Base-by-base conservation (phyloP, 768 basidiomycete species). In the Cystofilobasidium bisporidii region DNA sequence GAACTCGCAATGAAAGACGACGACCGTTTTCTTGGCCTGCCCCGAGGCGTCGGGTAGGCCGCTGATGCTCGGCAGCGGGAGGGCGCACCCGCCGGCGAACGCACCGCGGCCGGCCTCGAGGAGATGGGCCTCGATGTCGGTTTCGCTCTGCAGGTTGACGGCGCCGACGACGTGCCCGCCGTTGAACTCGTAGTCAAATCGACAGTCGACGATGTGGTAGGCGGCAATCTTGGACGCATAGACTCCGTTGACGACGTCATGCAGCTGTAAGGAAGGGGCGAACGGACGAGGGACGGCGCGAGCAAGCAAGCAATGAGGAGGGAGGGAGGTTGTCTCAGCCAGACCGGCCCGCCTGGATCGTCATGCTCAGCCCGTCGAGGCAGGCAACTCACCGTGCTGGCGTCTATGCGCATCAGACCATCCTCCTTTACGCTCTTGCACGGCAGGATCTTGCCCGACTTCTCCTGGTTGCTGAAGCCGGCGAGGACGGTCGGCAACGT, bases 1-100 rank as follows among this genome's bases (percentile, higher is more conserved):
- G 75, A 97, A 97, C 78, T 99, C 96, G 80, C 96, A 99, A 75
- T 99, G 96, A 81, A 99, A 98, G 56, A 99, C 82, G 48, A 98
- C 78, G 38, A 98, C 79, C 0, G 87, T 91, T 79, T 93, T 93
- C n/a, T 72, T 72, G 2, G 55, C 70, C 77, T 82, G 83, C 18
- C 79, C 79, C 5, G 72, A 71, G 0, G 76, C 64, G 43, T 75
- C 72, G 11, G 40, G 47, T 11, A 58, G 41, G 20, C 61, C 32
- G 76, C 90, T 92, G 43, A 78, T 73, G 64, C 77, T 78, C 1
- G 79, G 79, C 12, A 33, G 38, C 9, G 80, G 79, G 38, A 79
- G 64, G 11, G 50, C 30, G 36, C 71, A 66, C 4, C 86, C n/a
- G n/a, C n/a, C 81, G 47, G 70, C 62, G 61, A 76, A 71, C 17